phyloP scores from a whole-genome alignment of 352 stramenopile genomes.

The Phytophthora capsici region DNA sequence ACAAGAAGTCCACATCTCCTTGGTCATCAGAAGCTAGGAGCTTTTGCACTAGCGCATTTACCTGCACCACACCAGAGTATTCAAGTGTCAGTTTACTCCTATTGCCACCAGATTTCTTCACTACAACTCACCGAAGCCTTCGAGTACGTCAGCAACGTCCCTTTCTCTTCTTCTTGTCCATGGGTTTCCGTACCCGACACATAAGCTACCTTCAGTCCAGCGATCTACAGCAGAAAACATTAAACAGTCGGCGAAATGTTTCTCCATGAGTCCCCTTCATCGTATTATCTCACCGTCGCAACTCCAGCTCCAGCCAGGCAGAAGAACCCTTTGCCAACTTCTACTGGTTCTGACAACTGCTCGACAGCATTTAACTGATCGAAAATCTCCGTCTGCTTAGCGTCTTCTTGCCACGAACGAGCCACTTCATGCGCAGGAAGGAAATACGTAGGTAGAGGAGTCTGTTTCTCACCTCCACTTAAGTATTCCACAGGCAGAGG shows the following conservation, averaged over 20 bases:
- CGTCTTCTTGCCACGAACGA: slow-evolving; percentile 32
- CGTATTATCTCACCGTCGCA: slow-evolving; percentile 33
- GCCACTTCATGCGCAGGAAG: slow-evolving; percentile 44
- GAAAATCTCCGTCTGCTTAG: slow-evolving; percentile 44
- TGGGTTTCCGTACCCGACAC: slow-evolving; percentile 38
- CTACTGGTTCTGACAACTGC: slow-evolving; percentile 25
- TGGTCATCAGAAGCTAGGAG: slow-evolving; percentile 28
- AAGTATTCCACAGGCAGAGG: slow-evolving; percentile 63
- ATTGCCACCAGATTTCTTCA: background rate
- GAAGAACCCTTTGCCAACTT: slow-evolving; percentile 61
- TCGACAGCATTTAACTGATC: slow-evolving; percentile 42
- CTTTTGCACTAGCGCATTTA: slow-evolving; percentile 23
- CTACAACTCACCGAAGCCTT: slow-evolving; percentile 32
- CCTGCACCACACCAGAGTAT: slow-evolving; percentile 12
- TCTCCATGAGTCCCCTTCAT: background rate
- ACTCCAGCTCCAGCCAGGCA: slow-evolving; percentile 55
- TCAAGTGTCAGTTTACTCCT: background rate
- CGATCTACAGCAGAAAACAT: slow-evolving; percentile 30
- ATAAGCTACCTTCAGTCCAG: slow-evolving; percentile 52
- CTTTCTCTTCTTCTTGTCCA: slow-evolving; percentile 35
- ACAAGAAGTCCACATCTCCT: slow-evolving; percentile 66
- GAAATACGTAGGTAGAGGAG: slow-evolving; percentile 72
- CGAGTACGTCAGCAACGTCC: slow-evolving; percentile 37
- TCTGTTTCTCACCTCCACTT: slow-evolving; percentile 32
- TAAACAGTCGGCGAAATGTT: slow-evolving; percentile 6